A percentile compares a stretch with the other conserved stretches of the same genome.
Evolutionary conservation across 139 green algal genomes (phyloP).

Genomic region (Tetraselmis striata): DNA sequence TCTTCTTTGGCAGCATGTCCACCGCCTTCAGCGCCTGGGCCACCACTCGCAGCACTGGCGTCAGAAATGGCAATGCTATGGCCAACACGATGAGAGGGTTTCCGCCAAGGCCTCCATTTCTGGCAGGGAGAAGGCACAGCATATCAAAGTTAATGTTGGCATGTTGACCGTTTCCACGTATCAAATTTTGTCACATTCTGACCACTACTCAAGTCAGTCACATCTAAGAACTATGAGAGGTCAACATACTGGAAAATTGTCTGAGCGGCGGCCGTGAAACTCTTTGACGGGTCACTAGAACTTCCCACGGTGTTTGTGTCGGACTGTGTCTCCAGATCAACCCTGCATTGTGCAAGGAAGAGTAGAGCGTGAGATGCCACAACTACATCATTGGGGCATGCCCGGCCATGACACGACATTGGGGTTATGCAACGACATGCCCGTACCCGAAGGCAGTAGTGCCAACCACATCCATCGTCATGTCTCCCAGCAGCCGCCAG

Average conservation of each 20-base stretch:
- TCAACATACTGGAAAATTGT: not conserved
- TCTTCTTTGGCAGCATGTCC: not conserved
- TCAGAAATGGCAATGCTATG: not conserved
- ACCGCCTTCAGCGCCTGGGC: not conserved
- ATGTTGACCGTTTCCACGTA: too few relatives aligned
- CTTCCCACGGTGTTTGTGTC: not conserved
- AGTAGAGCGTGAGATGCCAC: too few relatives aligned
- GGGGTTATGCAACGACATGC: too few relatives aligned
- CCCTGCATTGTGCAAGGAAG: too few relatives aligned
- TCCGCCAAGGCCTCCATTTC: not conserved
- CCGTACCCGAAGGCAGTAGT: constrained; percentile 46
- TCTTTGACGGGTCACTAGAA: not conserved
- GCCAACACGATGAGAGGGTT: not conserved
- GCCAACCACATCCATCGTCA: constrained; percentile 52
- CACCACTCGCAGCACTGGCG: not conserved
- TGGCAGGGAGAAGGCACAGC: too few relatives aligned
- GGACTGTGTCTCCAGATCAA: not conserved
- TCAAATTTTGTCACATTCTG: too few relatives aligned
- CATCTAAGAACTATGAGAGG: too few relatives aligned
- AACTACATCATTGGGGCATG: too few relatives aligned
- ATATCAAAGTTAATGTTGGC: too few relatives aligned
- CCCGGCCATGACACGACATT: too few relatives aligned
- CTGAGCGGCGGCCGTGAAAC: not conserved
- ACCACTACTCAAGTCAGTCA: too few relatives aligned
- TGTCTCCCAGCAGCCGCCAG: constrained; percentile 28